Conservation (phyloP, 345 rosid species). For the Adansonia digitata region DNA sequence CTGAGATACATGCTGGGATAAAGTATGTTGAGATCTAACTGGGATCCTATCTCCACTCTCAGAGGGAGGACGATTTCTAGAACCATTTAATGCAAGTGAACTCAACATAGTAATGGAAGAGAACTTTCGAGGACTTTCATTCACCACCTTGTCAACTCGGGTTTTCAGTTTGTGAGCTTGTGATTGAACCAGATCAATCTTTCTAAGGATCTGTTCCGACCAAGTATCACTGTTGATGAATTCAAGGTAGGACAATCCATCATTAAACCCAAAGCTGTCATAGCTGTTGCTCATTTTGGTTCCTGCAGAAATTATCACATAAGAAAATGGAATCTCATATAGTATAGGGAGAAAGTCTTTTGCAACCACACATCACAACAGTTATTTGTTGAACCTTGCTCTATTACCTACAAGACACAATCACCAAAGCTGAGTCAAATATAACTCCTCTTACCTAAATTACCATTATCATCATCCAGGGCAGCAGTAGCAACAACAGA, state of each 20-base stretch:
- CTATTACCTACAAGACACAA: neutral
- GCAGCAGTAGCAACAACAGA: conserved; percentile 36
- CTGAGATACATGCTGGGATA: conserved; percentile 15
- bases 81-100: conserved; percentile 17
- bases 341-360: neutral
- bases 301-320: conserved; percentile 30
- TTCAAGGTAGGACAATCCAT: conserved; percentile 38
- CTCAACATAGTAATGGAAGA: conserved; percentile 47
- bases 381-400: conserved; percentile 1
- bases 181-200: conserved; percentile 54
- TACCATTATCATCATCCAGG: conserved; percentile 40
- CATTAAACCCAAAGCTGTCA: conserved; percentile 34
- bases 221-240: conserved; percentile 29
- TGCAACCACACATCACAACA: neutral
- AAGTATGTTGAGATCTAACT: conserved; percentile 17
- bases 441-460: conserved; percentile 29
- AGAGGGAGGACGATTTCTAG: conserved; percentile 31
- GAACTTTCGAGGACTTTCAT: conserved; percentile 57
- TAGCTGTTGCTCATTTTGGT: conserved; percentile 25
- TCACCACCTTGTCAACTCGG: conserved; percentile 54
- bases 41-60: conserved; percentile 37
- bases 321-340: conserved; percentile 1
- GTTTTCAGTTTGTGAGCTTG: conserved; percentile 45
- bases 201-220: conserved; percentile 51
- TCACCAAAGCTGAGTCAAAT: neutral